Percentiles rank a stretch among this genome's conserved stretches.
Evolutionary conservation across 768 basidiomycete genomes (phyloP).

Genomic region (Mycena rebaudengoi): DNA sequence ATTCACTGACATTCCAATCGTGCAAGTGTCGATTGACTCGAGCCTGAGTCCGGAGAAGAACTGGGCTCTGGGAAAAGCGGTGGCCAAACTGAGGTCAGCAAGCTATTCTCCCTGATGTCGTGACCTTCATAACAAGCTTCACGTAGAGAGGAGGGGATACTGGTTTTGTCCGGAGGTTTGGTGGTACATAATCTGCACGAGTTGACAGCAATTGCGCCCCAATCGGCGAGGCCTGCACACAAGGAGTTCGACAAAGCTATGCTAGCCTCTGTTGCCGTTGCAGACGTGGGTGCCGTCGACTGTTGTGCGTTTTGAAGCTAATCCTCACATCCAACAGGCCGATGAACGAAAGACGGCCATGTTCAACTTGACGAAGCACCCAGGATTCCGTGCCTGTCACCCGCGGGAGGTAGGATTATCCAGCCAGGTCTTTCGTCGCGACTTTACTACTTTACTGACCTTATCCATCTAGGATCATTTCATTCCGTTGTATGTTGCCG

Average conservation of each 20-base stretch:
- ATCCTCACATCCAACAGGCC: slow-evolving; percentile 43
- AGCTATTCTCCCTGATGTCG: neutral
- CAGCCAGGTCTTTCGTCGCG: neutral
- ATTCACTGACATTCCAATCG: slow-evolving; percentile 68
- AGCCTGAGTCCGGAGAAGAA: slow-evolving; percentile 67
- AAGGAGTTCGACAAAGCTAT: slow-evolving; percentile 70
- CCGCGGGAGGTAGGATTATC: slow-evolving; percentile 56
- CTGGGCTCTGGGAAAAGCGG: slow-evolving; percentile 71
- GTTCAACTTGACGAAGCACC: slow-evolving; percentile 61
- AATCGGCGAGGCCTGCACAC: slow-evolving; percentile 55
- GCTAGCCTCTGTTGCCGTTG: slow-evolving; percentile 56
- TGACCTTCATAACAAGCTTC: neutral
- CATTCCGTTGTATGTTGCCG: slow-evolving; percentile 79
- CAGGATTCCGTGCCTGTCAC: slow-evolving; percentile 71
- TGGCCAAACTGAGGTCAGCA: slow-evolving; percentile 62
- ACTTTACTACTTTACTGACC: neutral
- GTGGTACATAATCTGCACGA: slow-evolving; percentile 71
- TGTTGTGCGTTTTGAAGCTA: neutral
- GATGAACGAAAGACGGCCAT: slow-evolving; percentile 64
- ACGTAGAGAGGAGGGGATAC: neutral
- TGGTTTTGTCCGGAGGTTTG: neutral
- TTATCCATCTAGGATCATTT: slow-evolving; percentile 66
- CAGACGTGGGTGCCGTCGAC: slow-evolving; percentile 52
- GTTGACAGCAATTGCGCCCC: slow-evolving; percentile 55
- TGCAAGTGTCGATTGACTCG: slow-evolving; percentile 74